These are phyloP conservation scores for Ceratocystis albifundus DNA, from an alignment of 2,329 filamentous ascomycete species.

Conservation along the genomic window DNA sequence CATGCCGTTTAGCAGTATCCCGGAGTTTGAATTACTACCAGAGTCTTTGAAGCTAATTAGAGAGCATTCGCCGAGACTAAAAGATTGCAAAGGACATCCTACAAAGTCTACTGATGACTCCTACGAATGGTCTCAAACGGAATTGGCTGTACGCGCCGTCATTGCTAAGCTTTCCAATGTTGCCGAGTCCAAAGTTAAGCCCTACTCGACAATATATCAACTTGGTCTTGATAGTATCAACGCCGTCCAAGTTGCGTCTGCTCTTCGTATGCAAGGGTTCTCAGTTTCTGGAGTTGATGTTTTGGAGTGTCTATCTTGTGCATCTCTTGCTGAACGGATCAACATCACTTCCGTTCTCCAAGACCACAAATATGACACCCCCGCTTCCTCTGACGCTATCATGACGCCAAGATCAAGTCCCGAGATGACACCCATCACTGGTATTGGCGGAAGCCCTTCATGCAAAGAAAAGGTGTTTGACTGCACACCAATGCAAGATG, in stretches of 20 bases:
- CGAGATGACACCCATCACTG: neutral
- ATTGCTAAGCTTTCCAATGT: slow-evolving; percentile 49
- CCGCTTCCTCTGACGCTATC: neutral
- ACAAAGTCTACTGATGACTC: neutral
- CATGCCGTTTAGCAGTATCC: neutral
- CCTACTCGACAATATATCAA: slow-evolving; percentile 64
- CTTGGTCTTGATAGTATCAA: slow-evolving; percentile 90
- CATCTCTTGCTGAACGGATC: neutral
- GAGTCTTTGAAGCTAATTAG: neutral
- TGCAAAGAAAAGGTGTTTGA: slow-evolving; percentile 24
- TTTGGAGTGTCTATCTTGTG: slow-evolving; percentile 36
- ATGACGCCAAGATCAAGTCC: slow-evolving; percentile 17
- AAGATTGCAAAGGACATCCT: neutral
- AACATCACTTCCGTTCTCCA: neutral
- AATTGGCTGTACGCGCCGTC: slow-evolving; percentile 43
- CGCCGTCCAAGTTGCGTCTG: slow-evolving; percentile 62
- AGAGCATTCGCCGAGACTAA: neutral
- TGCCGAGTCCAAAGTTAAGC: slow-evolving; percentile 39
- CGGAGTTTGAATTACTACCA: neutral
- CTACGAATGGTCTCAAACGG: slow-evolving; percentile 39
- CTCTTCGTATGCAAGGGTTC: slow-evolving; percentile 49
- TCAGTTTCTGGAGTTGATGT: slow-evolving; percentile 59
- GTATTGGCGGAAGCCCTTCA: neutral
- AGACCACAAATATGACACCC: neutral
- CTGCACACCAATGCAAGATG: slow-evolving; percentile 68